Conservation (phyloP, 345 rosid genomes). For the Moringa oleifera region DNA sequence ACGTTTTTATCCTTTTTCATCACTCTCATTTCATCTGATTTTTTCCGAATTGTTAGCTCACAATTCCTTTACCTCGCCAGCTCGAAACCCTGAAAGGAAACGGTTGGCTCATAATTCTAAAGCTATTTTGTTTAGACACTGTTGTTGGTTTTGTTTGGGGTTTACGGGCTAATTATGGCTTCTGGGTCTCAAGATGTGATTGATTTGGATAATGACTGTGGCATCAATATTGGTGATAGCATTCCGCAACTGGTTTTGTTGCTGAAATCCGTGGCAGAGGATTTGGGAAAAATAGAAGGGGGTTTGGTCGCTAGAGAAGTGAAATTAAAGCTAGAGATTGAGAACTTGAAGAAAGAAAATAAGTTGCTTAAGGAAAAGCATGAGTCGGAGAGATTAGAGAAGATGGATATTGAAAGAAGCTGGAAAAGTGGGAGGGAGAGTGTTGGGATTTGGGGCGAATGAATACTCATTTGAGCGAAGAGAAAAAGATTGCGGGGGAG, state of each 20-base stretch:
- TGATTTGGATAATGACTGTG: background rate
- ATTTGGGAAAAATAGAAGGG: conserved; percentile 11
- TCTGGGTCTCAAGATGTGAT: background rate
- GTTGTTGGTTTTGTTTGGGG: too few species aligned
- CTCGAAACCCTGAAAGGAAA: too few species aligned
- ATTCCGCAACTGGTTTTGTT: conserved; percentile 1
- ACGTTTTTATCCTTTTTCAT: too few species aligned
- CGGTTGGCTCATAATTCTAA: too few species aligned
- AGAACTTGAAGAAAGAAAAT: background rate
- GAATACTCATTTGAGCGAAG: conserved; percentile 3
- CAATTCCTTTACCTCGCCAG: too few species aligned
- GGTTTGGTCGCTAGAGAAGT: conserved; percentile 11
- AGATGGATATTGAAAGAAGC: background rate
- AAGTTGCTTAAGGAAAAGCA: background rate
- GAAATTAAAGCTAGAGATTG: conserved; percentile 12
- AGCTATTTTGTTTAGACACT: too few species aligned
- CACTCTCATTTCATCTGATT: too few species aligned
- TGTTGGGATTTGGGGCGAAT: background rate
- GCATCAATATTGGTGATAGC: background rate
- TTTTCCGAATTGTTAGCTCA: too few species aligned
- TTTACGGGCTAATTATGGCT: too few species aligned
- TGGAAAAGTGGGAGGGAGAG: conserved; percentile 1
- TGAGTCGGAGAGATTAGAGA: background rate
- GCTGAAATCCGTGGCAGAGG: conserved; percentile 1
- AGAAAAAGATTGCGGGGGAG: background rate